Base-by-base conservation (phyloP, 2,329 filamentous ascomycete genomes). In the Anthostomella pinea region DNA sequence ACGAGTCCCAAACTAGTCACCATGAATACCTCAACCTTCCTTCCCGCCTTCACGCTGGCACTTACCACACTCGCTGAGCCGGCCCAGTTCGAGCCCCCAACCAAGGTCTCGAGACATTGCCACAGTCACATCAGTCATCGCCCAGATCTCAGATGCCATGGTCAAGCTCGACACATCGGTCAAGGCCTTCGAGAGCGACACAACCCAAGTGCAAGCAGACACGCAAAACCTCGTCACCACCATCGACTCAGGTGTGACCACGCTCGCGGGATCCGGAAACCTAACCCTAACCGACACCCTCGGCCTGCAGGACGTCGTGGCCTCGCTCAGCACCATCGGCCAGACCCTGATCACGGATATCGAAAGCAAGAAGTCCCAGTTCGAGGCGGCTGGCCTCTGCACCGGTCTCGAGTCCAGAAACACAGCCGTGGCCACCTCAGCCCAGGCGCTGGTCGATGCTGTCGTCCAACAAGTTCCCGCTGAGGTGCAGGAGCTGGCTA, bases 81-180 rank as follows among this genome's bases (percentile, higher is more conserved):
- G 11, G 46, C 49, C 8, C 39, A 43, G 1, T 40, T 43, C 22
- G 25, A 36, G 4, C 27, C 33, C 8, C 44, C 41, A 0, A 48
- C 46, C 7, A 39, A 45, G 10, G 48, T 45, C 18, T 21, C 44
- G 50, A 8, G 57, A 48, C 36, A 33, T 55, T 3, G 46, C 44
- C 8, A 41, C 48, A 2, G 49, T 60, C 24, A 43, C 39, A 5
- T 50, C 45, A 4, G 50, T 51, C 21, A 41, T 52, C 10, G 33
- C 39, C 2, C 39, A 52, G 26, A 49, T 57, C 22, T 49, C 50
- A 1, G 35, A 29, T 17, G 54, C 56, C 7, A 48, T 60, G 10
- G 32, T 40, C 19, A 39, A 56, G 29, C 56, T 59, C 17, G 57
- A 59, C 44, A 46, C 23, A 2, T 44, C 54, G 1, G 54, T 59